Conservation (phyloP, 106 monocot genomes). For the Dendrobium chrysotoxum region DNA sequence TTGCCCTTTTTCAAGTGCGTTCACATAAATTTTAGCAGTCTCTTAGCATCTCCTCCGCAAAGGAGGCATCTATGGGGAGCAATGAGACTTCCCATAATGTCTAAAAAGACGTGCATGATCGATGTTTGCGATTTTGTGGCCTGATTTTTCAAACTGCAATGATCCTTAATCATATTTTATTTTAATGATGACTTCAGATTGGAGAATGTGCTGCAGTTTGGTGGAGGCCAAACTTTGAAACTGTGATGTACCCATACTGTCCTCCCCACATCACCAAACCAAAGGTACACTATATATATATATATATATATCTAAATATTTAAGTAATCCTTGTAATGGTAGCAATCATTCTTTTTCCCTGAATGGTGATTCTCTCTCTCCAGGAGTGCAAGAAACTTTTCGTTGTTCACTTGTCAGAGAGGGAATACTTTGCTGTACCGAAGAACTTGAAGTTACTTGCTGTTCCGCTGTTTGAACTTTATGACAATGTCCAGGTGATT, state of each 20-base stretch:
- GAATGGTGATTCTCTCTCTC: not conserved
- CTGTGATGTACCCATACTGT: conserved; percentile 72
- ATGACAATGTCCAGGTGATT: conserved; percentile 63
- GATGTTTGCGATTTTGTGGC: too few relatives aligned
- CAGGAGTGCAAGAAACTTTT: conserved; percentile 72
- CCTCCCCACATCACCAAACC: conserved; percentile 70
- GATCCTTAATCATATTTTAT: not conserved
- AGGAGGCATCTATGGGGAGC: too few relatives aligned
- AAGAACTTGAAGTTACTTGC: conserved; percentile 69
- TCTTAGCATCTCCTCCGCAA: too few relatives aligned
- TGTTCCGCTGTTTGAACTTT: conserved; percentile 68
- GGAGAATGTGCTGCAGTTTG: conserved; percentile 70
- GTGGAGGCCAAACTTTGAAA: conserved; percentile 81
- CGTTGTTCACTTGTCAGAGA: conserved; percentile 56
- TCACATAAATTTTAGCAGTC: too few relatives aligned
- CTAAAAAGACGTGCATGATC: too few relatives aligned
- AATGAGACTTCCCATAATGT: too few relatives aligned
- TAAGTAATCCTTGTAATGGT: not conserved
- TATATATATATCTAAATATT: not conserved
- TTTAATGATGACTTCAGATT: conserved; percentile 24
- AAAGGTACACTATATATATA: conserved; percentile 28
- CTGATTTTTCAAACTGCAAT: too few relatives aligned
- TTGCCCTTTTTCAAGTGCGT: too few relatives aligned
- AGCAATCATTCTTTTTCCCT: not conserved
- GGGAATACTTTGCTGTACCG: conserved; percentile 71